These are phyloP conservation scores for Colletotrichum tanaceti DNA, from an alignment of 2,329 filamentous ascomycete genomes.

Conservation along the genomic window DNA sequence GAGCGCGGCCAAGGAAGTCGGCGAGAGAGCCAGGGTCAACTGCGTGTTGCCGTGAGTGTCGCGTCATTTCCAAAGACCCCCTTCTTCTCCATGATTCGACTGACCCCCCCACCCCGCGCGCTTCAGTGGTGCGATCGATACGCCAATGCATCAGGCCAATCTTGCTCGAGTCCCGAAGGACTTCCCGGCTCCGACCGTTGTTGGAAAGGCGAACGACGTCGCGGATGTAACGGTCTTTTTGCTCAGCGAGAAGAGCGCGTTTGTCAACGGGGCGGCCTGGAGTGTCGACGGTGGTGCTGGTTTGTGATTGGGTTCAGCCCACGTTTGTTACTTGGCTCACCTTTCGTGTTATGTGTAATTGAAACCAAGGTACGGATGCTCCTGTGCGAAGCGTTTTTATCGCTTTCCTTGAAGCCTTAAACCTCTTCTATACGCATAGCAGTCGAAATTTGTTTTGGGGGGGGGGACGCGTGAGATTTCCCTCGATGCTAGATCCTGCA, in stretches of 20 bases:
- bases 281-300: constrained; percentile 29
- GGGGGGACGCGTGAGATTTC: too few relatives aligned
- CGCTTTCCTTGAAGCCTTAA: too few relatives aligned
- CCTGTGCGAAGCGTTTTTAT: too few relatives aligned
- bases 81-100: not conserved
- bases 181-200: constrained; percentile 27
- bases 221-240: constrained; percentile 31
- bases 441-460: too few relatives aligned
- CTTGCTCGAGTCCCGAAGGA: constrained; percentile 18
- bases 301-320: constrained; percentile 1
- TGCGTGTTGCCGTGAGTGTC: constrained; percentile 25
- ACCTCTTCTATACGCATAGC: too few relatives aligned
- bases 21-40: constrained; percentile 30
- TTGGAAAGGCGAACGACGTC: constrained; percentile 22
- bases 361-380: too few relatives aligned
- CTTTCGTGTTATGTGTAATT: too few relatives aligned
- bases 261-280: constrained; percentile 33
- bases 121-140: constrained; percentile 29
- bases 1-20: constrained; percentile 32
- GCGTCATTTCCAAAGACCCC: not conserved
- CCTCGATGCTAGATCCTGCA: too few relatives aligned
- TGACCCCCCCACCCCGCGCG: too few relatives aligned
- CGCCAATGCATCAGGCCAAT: constrained; percentile 32
- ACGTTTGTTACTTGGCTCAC: too few relatives aligned
- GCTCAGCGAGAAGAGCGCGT: constrained; percentile 22